phyloP scores from a whole-genome alignment of 2,329 filamentous ascomycete genomes.

The Epichloe elymi region DNA sequence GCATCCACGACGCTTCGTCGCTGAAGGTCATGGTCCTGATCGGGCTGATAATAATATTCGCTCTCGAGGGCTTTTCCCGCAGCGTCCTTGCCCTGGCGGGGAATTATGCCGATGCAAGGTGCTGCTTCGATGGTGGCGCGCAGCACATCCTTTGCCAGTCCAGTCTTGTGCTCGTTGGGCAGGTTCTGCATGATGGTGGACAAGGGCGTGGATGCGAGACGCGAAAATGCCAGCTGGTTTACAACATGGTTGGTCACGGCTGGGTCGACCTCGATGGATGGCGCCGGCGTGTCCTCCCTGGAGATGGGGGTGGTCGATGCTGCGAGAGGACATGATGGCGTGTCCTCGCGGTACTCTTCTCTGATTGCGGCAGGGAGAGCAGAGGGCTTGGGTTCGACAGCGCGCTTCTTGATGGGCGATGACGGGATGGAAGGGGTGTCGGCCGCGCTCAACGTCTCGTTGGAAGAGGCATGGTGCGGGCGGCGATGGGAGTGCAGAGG shows the following conservation, averaged over 20 bases:
- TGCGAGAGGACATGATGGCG: slow-evolving; percentile 14
- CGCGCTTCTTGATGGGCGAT: slow-evolving; percentile 12
- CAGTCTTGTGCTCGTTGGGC: slow-evolving; percentile 48
- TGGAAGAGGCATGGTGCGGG: slow-evolving; percentile 9
- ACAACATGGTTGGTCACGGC: slow-evolving; percentile 69
- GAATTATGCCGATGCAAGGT: slow-evolving; percentile 75
- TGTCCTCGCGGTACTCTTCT: background rate
- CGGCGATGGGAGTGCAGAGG: slow-evolving; percentile 14
- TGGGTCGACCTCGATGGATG: slow-evolving; percentile 24
- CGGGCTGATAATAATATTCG: slow-evolving; percentile 93
- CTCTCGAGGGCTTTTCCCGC: slow-evolving; percentile 87
- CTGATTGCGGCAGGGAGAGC: background rate
- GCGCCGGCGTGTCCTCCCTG: slow-evolving; percentile 9
- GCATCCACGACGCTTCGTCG: slow-evolving; percentile 75
- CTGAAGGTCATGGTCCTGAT: slow-evolving; percentile 67
- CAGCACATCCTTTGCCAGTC: slow-evolving; percentile 49
- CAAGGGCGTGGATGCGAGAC: slow-evolving; percentile 79
- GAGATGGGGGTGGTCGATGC: slow-evolving; percentile 9
- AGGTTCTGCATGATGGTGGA: slow-evolving; percentile 83
- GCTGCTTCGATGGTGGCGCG: slow-evolving; percentile 60
- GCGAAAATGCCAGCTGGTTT: slow-evolving; percentile 92
- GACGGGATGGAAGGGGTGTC: slow-evolving; percentile 11
- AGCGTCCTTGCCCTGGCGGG: slow-evolving; percentile 85
- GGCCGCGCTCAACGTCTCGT: slow-evolving; percentile 11
- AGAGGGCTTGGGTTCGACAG: background rate